Percentiles rank a stretch among this genome's conserved stretches.
Evolutionary conservation across 208 protist species (phyloP).

Genomic region (Acanthamoeba lugdunensis): DNA sequence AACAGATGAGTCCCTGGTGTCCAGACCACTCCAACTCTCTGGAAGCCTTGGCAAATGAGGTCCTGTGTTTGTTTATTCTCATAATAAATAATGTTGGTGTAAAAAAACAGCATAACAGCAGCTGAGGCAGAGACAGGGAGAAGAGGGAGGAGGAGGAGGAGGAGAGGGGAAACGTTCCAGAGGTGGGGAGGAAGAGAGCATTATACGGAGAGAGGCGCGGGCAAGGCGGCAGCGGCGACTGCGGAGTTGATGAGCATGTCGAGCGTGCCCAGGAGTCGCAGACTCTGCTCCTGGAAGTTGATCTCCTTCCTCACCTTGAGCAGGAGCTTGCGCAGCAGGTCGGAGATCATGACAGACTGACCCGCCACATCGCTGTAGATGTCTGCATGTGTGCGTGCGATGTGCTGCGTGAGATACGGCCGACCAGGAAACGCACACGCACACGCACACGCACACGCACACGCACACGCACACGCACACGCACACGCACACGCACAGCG

Average conservation of each 20-base stretch:
- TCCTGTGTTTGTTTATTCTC: neutral
- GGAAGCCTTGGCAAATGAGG: too few species aligned
- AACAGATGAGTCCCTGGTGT: too few species aligned
- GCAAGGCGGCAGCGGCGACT: slow-evolving; percentile 6
- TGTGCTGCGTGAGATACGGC: neutral
- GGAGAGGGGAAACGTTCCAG: neutral
- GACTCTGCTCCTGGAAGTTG: slow-evolving; percentile 23
- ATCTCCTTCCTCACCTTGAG: slow-evolving; percentile 58
- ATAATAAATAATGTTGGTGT: neutral
- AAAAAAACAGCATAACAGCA: neutral
- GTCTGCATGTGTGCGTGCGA: slow-evolving; percentile 42
- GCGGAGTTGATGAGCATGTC: slow-evolving; percentile 46
- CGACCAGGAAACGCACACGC: neutral
- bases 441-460: neutral
- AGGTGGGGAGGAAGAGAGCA: neutral
- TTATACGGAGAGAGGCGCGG: neutral
- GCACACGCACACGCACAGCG: neutral
- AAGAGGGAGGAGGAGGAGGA: neutral
- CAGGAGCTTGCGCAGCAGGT: slow-evolving; percentile 67
- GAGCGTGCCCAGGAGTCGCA: slow-evolving; percentile 25
- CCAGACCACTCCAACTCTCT: too few species aligned
- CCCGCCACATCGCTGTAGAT: slow-evolving; percentile 64
- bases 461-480: neutral
- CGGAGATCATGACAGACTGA: slow-evolving; percentile 69
- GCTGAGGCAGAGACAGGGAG: neutral